Conservation (phyloP, 768 basidiomycete genomes). For the Galerina sulciceps region DNA sequence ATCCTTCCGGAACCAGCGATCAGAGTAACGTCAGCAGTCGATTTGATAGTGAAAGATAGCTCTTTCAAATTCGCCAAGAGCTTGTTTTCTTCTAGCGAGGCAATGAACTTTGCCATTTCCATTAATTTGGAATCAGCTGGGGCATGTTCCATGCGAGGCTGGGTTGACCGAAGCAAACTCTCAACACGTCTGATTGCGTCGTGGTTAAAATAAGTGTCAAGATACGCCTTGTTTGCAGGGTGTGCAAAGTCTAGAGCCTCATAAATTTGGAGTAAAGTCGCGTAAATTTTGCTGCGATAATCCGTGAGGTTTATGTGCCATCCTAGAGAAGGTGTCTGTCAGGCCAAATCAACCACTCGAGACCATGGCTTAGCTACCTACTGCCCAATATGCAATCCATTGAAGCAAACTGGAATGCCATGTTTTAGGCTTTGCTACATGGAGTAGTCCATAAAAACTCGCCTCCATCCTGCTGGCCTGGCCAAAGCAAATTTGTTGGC, state of each 20-base stretch:
- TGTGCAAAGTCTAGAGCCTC: conserved; percentile 3
- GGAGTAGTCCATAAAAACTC: neutral
- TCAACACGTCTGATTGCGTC: conserved; percentile 8
- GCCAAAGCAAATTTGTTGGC: conserved; percentile 34
- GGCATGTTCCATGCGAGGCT: conserved; percentile 1
- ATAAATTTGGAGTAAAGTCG: conserved; percentile 17
- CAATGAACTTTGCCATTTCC: neutral
- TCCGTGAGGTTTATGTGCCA: conserved; percentile 21
- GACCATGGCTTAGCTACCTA: conserved; percentile 9
- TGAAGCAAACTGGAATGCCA: conserved; percentile 16
- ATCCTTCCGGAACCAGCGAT: conserved; percentile 17
- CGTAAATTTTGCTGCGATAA: conserved; percentile 20
- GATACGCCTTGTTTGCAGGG: conserved; percentile 16
- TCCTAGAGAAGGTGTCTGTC: conserved; percentile 1
- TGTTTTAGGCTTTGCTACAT: neutral
- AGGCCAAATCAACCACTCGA: neutral
- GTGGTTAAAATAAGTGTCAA: conserved; percentile 11
- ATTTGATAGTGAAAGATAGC: conserved; percentile 17
- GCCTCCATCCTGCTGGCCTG: conserved; percentile 34
- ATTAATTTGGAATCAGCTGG: conserved; percentile 4
- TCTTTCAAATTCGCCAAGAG: conserved; percentile 15
- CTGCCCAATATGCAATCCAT: conserved; percentile 31
- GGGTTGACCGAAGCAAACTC: conserved; percentile 16
- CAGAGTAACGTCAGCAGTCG: conserved; percentile 14
- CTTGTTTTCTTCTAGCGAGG: conserved; percentile 9